These are phyloP conservation scores for Pseudozyma sp. DNA, from an alignment of 1,284 basidiomycete genomes.

Conservation along the genomic window DNA sequence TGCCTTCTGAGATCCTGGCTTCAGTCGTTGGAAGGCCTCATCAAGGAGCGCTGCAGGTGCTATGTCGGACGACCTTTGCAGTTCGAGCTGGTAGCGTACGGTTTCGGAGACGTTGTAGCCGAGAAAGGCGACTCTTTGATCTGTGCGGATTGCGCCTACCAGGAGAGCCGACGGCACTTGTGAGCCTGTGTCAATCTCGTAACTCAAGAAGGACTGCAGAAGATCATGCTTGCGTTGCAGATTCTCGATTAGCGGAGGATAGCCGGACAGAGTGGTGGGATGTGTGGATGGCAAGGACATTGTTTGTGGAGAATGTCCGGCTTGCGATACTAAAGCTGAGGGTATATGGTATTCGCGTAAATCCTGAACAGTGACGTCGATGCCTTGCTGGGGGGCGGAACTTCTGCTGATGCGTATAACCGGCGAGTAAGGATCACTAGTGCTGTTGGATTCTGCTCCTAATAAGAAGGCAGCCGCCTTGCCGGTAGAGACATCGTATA, in stretches of 20 bases:
- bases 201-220: constrained; percentile 31
- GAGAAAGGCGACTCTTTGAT: constrained; percentile 35
- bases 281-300: constrained; percentile 15
- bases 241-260: constrained; percentile 34
- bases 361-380: constrained; percentile 23
- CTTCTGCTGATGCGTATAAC: constrained; percentile 15
- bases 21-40: constrained; percentile 8
- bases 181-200: constrained; percentile 9
- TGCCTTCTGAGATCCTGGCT: background rate
- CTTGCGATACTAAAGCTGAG: background rate
- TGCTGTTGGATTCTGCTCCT: constrained; percentile 3
- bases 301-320: background rate
- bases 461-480: background rate
- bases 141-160: constrained; percentile 24
- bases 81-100: constrained; percentile 24
- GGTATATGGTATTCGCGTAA: constrained; percentile 30
- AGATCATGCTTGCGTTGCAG: constrained; percentile 34
- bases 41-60: constrained; percentile 8
- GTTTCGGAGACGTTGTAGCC: constrained; percentile 39
- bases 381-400: background rate
- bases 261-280: constrained; percentile 17
- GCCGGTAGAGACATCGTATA: constrained; percentile 11
- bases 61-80: background rate
- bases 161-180: constrained; percentile 7
- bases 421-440: constrained; percentile 24